Base-by-base conservation (phyloP, 257 asterid genomes). In the Oldenlandia corymbosa region DNA sequence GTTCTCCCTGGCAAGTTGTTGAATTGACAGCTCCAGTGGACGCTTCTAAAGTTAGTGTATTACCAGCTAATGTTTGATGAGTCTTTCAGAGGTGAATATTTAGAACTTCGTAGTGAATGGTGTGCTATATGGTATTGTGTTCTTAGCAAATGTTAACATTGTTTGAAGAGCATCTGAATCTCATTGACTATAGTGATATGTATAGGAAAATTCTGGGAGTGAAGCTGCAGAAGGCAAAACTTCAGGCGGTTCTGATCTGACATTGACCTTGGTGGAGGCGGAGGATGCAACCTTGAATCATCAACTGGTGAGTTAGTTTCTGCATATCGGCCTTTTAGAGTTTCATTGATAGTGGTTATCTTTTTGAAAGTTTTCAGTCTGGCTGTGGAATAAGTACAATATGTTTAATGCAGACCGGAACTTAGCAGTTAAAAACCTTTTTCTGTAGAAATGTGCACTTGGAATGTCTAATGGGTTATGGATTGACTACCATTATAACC, bases 81-180 rank as follows among this genome's bases (percentile, higher is more conserved):
- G n/a, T n/a, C 62, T 64, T 36, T 49, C 66, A 71, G 58, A 5
- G 56, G 10, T 55, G 77, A 37, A 67, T 64, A 37, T 73, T 32
- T 37, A 60, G 74, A 48, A n/a, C 39, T 27, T 72, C 62, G 53
- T 58, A 71, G 72, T 53, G 73, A 66, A 73, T 73, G 77, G 78
- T 73, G 64, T 36, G 73, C 43, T 32, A 57, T 52, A n/a, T 41
- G 21, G 2, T 36, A 2, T 47, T 67, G 50, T 56, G 27, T 54
- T 66, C n/a, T 49, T 11, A 37, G 30, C n/a, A 17, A 36, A 41
- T 52, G 49, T 18, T 16, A 49, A 10, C 57, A 11, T 11, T 62
- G 50, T 51, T 23, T 28, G 32, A 31, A 31, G 36, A 48, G 61
- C 41, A 28, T 16, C 49, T 24, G 26, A 41, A 31, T 31, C 34